Conservation (phyloP, 768 basidiomycete genomes). For the Tylopilus rubrobrunneus region DNA sequence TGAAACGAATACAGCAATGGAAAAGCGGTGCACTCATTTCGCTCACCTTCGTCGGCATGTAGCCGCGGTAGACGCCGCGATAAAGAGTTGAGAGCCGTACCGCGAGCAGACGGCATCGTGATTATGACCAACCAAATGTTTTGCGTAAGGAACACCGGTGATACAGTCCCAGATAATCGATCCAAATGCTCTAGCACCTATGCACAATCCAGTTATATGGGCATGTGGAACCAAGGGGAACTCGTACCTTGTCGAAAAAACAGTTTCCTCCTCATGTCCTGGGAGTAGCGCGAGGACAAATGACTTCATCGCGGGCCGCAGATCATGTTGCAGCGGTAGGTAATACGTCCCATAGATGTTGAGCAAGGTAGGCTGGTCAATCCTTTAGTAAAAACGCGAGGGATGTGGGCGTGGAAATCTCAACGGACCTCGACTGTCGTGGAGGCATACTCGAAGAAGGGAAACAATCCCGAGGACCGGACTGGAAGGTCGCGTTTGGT, state of each 20-base stretch:
- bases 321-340: slow-evolving; percentile 72
- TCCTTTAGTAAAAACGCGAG: neutral
- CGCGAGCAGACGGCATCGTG: slow-evolving; percentile 80
- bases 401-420: slow-evolving; percentile 2
- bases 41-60: slow-evolving; percentile 65
- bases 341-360: slow-evolving; percentile 93
- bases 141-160: slow-evolving; percentile 88
- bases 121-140: slow-evolving; percentile 94
- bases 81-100: slow-evolving; percentile 85
- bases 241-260: slow-evolving; percentile 80
- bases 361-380: slow-evolving; percentile 70
- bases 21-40: neutral
- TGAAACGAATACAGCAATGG: slow-evolving; percentile 16
- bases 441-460: slow-evolving; percentile 98
- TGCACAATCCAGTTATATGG: slow-evolving; percentile 10
- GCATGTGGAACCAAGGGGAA: neutral
- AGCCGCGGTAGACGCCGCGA: slow-evolving; percentile 72
- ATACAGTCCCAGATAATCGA: slow-evolving; percentile 77
- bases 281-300: slow-evolving; percentile 92
- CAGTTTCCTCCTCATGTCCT: slow-evolving; percentile 95
- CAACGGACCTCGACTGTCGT: slow-evolving; percentile 85
- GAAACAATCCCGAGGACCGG: slow-evolving; percentile 96
- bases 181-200: slow-evolving; percentile 81
- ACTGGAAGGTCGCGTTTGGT: slow-evolving; percentile 77
- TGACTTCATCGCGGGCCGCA: slow-evolving; percentile 91